Evolutionary conservation across 805 yeast genomes (phyloP), one percentile per base, ranked within the genome.

Genomic region (Lachancea sp.): DNA sequence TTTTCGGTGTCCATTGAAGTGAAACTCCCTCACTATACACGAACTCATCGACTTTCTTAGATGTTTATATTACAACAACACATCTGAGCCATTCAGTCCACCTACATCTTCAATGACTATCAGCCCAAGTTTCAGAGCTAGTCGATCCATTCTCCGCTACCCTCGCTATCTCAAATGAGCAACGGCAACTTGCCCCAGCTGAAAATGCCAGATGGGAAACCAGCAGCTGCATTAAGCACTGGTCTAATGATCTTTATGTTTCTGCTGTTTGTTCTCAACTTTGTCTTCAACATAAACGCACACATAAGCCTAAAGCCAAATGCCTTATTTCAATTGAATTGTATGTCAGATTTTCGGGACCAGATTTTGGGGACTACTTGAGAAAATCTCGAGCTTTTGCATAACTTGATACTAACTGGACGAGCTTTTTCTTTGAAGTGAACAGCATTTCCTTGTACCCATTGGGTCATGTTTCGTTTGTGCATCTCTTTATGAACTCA

Each of bases 401-500:
- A 22, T 8, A 22, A 22, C 25, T 22, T 6, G 16, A 37, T 43
- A 43, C 42, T 43, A 41, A 41, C 44, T 13, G 3, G 17, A 19
- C 8, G 15, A 10, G 8, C 8, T 4, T 8, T 18, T n/a, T n/a
- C n/a, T 22, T 16, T 27, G 39, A 39, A 45, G 49, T 62, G 26
- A 62, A 61, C 46, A 56, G 60, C 42, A 48, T 65, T 54, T 79
- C 93, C 8, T 73, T 85, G 53, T 88, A 84, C 59, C 85, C 89
- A 2, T 63, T 87, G 55, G 79, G 78, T 25, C 96, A 88, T 62
- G 55, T 68, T n/a, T 72, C 75, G 18, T 50, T 77, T 18, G 49
- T 80, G 42, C 95, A 87, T 59, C 66, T 88, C 59, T 38, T 75
- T 3, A 64, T 83, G 54, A 87, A 86, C 55, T 46, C 77, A 8